Percentiles rank a stretch among this genome's conserved stretches.
These are phyloP conservation scores for Sanghuangporus sanghuang DNA, from an alignment of 1,284 basidiomycete genomes.

Conservation along the genomic window DNA sequence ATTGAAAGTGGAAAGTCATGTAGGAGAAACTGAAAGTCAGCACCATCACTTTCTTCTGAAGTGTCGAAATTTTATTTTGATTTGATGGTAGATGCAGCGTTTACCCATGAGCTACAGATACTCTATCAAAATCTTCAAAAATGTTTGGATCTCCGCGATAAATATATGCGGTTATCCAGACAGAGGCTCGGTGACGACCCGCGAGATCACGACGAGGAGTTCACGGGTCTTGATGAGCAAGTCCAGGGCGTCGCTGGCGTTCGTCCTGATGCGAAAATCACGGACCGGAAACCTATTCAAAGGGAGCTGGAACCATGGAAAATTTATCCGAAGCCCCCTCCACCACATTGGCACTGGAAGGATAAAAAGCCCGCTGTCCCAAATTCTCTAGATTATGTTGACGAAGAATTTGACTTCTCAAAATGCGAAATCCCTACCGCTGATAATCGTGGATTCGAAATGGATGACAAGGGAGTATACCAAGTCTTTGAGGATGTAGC, in stretches of 20 bases:
- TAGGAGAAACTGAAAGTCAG: conserved; percentile 10
- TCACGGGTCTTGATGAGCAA: conserved; percentile 55
- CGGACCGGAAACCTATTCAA: conserved; percentile 27
- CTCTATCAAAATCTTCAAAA: conserved; percentile 64
- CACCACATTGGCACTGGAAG: conserved; percentile 90
- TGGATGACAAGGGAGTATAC: conserved; percentile 86
- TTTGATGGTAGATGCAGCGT: conserved; percentile 30
- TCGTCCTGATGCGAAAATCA: conserved; percentile 50
- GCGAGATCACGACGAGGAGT: conserved; percentile 77
- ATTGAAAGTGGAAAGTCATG: conserved; percentile 14
- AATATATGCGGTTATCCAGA: conserved; percentile 81
- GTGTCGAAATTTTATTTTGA: not conserved
- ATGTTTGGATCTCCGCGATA: conserved; percentile 87
- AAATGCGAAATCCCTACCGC: conserved; percentile 66
- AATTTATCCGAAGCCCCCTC: conserved; percentile 86
- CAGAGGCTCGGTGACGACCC: conserved; percentile 92
- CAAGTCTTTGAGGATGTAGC: conserved; percentile 61
- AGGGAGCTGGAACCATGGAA: conserved; percentile 61
- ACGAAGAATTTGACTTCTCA: conserved; percentile 62
- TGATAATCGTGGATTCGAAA: conserved; percentile 55
- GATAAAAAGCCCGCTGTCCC: conserved; percentile 48
- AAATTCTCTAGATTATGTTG: conserved; percentile 23
- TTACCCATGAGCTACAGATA: conserved; percentile 47
- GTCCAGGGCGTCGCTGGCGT: conserved; percentile 63
- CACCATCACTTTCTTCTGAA: conserved; percentile 17